Evolutionary conservation across 192 early-diverging fungal species (phyloP).

Genomic region (Ambispora gerdemannii): DNA sequence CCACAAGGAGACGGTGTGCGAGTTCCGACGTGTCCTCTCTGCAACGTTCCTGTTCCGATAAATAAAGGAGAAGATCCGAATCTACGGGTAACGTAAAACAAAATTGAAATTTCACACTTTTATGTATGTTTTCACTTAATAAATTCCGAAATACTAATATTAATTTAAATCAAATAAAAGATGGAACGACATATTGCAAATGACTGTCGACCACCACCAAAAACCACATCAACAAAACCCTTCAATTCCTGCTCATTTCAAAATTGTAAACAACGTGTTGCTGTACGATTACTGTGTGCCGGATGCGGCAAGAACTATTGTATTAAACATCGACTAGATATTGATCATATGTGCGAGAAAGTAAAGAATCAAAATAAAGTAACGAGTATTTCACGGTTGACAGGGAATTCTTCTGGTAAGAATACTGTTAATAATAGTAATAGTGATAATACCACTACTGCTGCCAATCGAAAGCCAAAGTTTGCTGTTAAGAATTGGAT

Average conservation of each 20-base stretch:
- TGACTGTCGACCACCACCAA: constrained; percentile 48
- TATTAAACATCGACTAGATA: constrained; percentile 74
- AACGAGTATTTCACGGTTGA: not conserved
- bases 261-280: constrained; percentile 62
- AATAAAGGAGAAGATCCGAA: constrained; percentile 74
- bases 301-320: constrained; percentile 67
- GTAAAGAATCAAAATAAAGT: constrained; percentile 15
- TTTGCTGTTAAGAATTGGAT: not conserved
- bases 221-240: constrained; percentile 46
- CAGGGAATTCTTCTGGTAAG: too few species aligned
- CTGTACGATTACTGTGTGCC: constrained; percentile 66
- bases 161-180: too few species aligned
- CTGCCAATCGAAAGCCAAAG: not conserved
- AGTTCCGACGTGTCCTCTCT: constrained; percentile 75
- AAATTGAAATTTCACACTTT: too few species aligned
- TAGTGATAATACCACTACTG: not conserved
- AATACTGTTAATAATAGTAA: not conserved
- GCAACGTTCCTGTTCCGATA: constrained; percentile 67
- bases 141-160: too few species aligned
- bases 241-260: constrained; percentile 60
- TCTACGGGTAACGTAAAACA: constrained; percentile 48
- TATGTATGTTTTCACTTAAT: too few species aligned
- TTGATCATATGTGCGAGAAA: constrained; percentile 64
- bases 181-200: constrained; percentile 66
- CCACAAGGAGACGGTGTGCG: constrained; percentile 53